Base-by-base conservation (phyloP, 192 early-diverging fungal species). In the Nowakowskiella sp. region DNA sequence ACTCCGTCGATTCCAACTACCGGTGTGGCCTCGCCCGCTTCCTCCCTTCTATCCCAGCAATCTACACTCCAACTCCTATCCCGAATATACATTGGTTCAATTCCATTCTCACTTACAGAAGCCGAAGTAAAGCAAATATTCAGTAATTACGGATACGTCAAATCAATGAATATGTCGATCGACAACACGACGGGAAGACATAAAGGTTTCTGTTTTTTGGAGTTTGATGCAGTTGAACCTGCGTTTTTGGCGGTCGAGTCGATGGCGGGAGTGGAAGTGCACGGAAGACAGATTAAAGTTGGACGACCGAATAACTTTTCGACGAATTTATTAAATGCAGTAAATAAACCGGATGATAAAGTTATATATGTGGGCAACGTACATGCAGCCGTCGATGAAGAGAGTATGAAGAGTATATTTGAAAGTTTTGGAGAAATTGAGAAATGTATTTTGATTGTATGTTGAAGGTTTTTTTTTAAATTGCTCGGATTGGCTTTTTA, bases 191-290 rank as follows among this genome's bases (percentile, higher is more conserved):
- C 75, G 8, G 85, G 81, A 21, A 84, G 81, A 49, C 91, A 94
- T 73, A 88, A 90, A 58, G 86, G 86, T 29, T 94, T 85, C 61
- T 90, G 89, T 58, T 94, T 94, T 64, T 77, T 94, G 8, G 89
- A 92, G 65, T 94, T 80, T 54, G 85, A 91, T 33, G 77, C 85
- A 23, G 88, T 89, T 0, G 91, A 94, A 64, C 85, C 90, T 5
- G 87, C 86, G 0, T 67, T 80, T 33, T 50, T 94, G 64, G 91
- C 90, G 2, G 66, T 92, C 30, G 82, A 89, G 24, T 58, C 59
- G 19, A 83, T 92, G 81, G 81, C 91, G 53, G 86, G 88, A n/a
- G 68, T 77, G 10, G 81, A 89, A 44, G 70, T 94, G 31, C 88
- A 86, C 31, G 90, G 89, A 27, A 70, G 62, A 51, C 72, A 77